Conservation (phyloP, 345 rosid species). For the Diplotaxis tenuifolia region DNA sequence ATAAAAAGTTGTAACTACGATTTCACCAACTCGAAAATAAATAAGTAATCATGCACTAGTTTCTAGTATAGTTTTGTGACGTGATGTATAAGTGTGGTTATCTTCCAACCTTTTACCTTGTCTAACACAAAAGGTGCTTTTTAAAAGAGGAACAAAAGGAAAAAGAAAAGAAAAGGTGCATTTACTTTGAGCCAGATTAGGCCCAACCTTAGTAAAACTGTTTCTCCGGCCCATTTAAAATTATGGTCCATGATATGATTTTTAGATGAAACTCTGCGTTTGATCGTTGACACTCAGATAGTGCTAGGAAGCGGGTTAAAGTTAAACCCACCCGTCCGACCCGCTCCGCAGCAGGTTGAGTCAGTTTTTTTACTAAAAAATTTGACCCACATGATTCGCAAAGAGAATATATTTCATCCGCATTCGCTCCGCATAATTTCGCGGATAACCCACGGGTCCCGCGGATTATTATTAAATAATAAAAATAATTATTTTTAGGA, state of each 20-base stretch:
- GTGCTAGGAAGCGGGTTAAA: no score
- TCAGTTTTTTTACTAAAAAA: no score
- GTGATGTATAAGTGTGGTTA: conserved; percentile 33
- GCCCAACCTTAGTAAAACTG: neutral
- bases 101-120: conserved; percentile 6
- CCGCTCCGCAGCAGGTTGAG: no score
- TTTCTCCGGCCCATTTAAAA: neutral
- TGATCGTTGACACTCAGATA: neutral
- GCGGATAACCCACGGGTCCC: no score
- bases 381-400: no score
- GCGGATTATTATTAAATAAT: no score
- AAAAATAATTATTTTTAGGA: no score
- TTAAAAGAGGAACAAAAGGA: neutral
- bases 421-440: no score
- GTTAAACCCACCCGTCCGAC: no score
- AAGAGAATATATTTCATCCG: no score
- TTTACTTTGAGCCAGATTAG: neutral
- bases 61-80: conserved; percentile 1
- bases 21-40: conserved; percentile 23
- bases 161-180: neutral
- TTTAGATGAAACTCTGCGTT: neutral
- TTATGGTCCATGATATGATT: neutral
- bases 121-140: neutral
- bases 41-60: conserved; percentile 12
- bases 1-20: conserved; percentile 17